Evolutionary conservation across 306 rosid species (phyloP).

Genomic region (Coriaria nepalensis): DNA sequence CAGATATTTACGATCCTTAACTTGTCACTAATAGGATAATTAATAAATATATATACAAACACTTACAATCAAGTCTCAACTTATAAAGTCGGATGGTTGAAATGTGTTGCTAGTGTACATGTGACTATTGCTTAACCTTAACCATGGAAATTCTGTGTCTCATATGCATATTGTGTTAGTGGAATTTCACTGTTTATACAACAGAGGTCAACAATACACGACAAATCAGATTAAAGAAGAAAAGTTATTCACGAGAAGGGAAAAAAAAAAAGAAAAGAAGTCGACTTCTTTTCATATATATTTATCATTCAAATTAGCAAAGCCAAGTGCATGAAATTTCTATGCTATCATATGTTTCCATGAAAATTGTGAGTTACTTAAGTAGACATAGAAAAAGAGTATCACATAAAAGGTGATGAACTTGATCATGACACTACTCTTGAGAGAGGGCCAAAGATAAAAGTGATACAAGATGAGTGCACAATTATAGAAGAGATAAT

Average conservation of each 20-base stretch:
- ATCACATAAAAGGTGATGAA: no score
- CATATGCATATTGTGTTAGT: slow-evolving; percentile 28
- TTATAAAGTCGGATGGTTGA: slow-evolving; percentile 7
- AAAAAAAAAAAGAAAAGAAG: no score
- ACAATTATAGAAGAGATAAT: slow-evolving; percentile 34
- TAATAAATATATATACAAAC: no score
- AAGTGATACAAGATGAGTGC: slow-evolving; percentile 45
- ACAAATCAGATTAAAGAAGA: slow-evolving; percentile 17
- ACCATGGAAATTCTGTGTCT: slow-evolving; percentile 37
- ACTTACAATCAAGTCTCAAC: slow-evolving; percentile 11
- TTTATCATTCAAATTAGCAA: not conserved
- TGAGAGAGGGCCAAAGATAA: slow-evolving; percentile 12
- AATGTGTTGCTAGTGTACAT: slow-evolving; percentile 7
- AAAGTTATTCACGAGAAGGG: not conserved
- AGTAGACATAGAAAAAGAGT: no score
- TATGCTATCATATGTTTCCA: slow-evolving; percentile 25
- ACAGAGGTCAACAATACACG: slow-evolving; percentile 72
- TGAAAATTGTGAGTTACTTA: not conserved
- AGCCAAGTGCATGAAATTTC: slow-evolving; percentile 19
- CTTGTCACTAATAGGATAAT: no score
- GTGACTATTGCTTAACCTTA: slow-evolving; percentile 26
- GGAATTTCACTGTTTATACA: slow-evolving; percentile 50
- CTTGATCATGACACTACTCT: slow-evolving; percentile 4
- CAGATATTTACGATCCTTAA: no score
- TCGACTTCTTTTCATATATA: no score